Evolutionary conservation across 192 early-diverging fungal species (phyloP), one percentile per base, ranked within the genome.

Genomic region (Podila epicladia): DNA sequence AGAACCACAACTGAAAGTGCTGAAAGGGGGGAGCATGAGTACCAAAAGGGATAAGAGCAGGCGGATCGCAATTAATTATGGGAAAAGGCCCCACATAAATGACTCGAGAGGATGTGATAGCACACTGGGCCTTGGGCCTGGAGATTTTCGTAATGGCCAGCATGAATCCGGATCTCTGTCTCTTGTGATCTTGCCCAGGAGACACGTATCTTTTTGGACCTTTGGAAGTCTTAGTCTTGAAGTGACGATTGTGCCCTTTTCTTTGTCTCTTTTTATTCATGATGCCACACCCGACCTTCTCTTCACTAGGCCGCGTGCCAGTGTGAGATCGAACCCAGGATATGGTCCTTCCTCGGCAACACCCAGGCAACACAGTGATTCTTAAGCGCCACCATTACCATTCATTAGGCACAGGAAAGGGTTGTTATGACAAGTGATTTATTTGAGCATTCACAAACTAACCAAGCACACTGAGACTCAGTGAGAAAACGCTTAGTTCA

Each of bases 121-220:
- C 22, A 28, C 26, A 13, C 8, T 22, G 22, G 55, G 26, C 22
- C 55, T n/a, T 58, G n/a, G 9, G 20, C 55, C 55, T 60, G 20
- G 73, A 17, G 41, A 45, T 45, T 45, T 45, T 45, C 41, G 41
- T 45, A 45, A 45, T 45, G 12, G 41, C 41, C 41, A 45, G 73
- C 66, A 38, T 75, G 73, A 75, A 75, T 51, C 67, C 73, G 64
- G 62, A 75, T 75, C 41, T 67, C 49, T 75, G 73, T 75, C 67
- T 75, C 73, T 75, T 64, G 53, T 68, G 28, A 69, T 75, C 49
- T 64, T 41, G 66, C 66, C 73, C 67, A 58, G 31, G 26, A n/a
- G 71, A 57, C 20, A 64, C 26, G 37, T 2, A 26, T 26, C 41
- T 32, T 24, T 41, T 22, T 24, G 13, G 37, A 28, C 24, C 26